Base-by-base conservation (phyloP, 306 rosid genomes). In the Leucaena leucocephala region DNA sequence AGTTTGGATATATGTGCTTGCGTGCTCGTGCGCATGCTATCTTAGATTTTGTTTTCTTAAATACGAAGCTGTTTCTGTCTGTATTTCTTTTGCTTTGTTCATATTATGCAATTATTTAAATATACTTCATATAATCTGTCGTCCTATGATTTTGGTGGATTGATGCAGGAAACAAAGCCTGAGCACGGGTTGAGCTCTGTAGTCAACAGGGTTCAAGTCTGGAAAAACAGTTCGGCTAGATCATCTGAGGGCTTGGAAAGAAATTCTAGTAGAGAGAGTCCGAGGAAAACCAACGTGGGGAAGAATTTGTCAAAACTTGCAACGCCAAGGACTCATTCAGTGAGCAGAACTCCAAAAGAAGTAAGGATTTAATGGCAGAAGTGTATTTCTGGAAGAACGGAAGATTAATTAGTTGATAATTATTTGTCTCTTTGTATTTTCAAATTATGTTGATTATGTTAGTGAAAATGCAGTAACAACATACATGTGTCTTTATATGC, bases 321-420 rank as follows among this genome's bases (percentile, higher is more conserved):
- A 64, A 43, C 65, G 76, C 82, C 83, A 72, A 61, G 69, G 38
- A 58, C 68, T 39, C 42, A 12, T 42, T 68, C 86, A 34, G 69
- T 65, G 5, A 76, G 45, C 72, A 81, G 76, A 74, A 81, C 82
- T 22, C 49, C 90, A 42, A 89, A 84, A 83, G 87, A 87, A 85
- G 94, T 88, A 85, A 78, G 80, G 54, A 73, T 58, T 76, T 72
- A 76, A 73, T 42, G 19, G 12, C 8, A 22, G 62, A 50, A 17
- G 64, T 66, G 70, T 55, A 21, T 48, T 61, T 43, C 66, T 3
- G 45, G 64, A 76, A 50, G 50, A 63, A 27, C 49, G 45, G 61
- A 71, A 57, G 27, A 58, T 54, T 59, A 68, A 14, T 46, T 54
- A n/a, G 57, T 52, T 45, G 45, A 39, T 64, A 11, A 39, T 11